A percentile compares a stretch with the other conserved stretches of the same genome.
Evolutionary conservation across 83 land plant genomes (phyloP).

Genomic region (Picea engelmannii): DNA sequence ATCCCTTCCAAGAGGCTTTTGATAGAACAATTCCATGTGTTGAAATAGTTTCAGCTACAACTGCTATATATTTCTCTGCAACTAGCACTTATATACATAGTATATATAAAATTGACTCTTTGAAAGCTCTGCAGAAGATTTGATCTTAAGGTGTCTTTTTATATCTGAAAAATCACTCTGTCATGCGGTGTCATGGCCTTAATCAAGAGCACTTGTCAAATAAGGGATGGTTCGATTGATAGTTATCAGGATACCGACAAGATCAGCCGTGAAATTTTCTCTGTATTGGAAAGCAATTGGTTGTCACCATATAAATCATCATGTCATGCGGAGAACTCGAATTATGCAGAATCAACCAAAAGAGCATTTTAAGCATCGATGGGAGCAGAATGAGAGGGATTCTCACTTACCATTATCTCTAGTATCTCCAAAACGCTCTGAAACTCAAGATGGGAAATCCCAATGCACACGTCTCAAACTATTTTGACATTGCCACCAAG

Average conservation of each 20-base stretch:
- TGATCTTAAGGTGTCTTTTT: too few species aligned
- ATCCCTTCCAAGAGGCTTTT: too few species aligned
- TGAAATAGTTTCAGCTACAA: too few species aligned
- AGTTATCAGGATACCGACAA: neutral
- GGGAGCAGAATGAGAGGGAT: constrained; percentile 51
- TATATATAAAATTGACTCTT: too few species aligned
- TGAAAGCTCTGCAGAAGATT: too few species aligned
- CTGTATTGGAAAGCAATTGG: constrained; percentile 41
- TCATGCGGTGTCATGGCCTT: too few species aligned
- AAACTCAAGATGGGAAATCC: constrained; percentile 37
- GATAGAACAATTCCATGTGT: too few species aligned
- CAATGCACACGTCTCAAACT: constrained; percentile 60
- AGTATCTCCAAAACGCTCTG: constrained; percentile 39
- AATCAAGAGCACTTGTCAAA: too few species aligned
- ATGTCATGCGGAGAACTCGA: constrained; percentile 26
- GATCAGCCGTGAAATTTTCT: neutral
- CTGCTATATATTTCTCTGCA: too few species aligned
- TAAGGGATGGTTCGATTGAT: too few species aligned
- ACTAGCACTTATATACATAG: too few species aligned
- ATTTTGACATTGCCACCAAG: constrained; percentile 79
- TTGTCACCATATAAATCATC: constrained; percentile 14
- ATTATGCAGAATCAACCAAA: neutral
- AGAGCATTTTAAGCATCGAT: constrained; percentile 41
- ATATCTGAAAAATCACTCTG: too few species aligned
- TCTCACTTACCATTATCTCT: constrained; percentile 44